Base-by-base conservation (phyloP, 345 rosid species). In the Fremontodendron californicum region DNA sequence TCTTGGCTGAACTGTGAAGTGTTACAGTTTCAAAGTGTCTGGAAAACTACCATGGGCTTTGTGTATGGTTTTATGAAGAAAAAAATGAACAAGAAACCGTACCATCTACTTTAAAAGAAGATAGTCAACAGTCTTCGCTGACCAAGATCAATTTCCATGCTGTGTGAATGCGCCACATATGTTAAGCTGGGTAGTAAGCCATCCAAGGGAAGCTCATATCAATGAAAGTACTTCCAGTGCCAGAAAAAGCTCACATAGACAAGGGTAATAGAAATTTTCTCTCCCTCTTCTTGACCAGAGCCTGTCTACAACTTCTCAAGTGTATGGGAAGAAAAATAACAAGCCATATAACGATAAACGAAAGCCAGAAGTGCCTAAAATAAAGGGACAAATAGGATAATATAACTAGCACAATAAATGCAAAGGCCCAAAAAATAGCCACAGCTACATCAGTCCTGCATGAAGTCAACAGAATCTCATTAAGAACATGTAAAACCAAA, bases 391-490 rank as follows among this genome's bases (percentile, higher is more conserved):
- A 60, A 46, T 65, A 86, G 23, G 84, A 78, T 73, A 81, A 78
- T 63, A 87, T 62, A 15, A 86, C 61, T 15, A 87, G 84, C 78
- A 82, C 16, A 77, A 78, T 35, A 57, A 83, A 86, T 69, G 78
- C 79, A 48, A 75, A 25, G 19, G 86, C 87, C 85, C 84, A 84
- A 74, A 82, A 78, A 68, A 82, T 55, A 72, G 92, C 87, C 45
- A 81, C 88, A 77, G 82, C 80, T 37, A 84, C 84, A 79, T 87
- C 88, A 72, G 19, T 78, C 88, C 89, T 80, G 87, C 86, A 78
- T 23, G 23, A 82, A 83, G 75, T 43, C 21, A 45, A 76, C 19
- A 62, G 29, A 64, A 21, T 31, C 69, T 52, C 49, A 16, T 60
- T 35, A 74, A 48, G 35, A 58, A 61, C 54, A 10, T 16, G 40